These are phyloP conservation scores for Fusarium fujikuroi DNA, from an alignment of 2,329 filamentous ascomycete species.

Conservation along the genomic window DNA sequence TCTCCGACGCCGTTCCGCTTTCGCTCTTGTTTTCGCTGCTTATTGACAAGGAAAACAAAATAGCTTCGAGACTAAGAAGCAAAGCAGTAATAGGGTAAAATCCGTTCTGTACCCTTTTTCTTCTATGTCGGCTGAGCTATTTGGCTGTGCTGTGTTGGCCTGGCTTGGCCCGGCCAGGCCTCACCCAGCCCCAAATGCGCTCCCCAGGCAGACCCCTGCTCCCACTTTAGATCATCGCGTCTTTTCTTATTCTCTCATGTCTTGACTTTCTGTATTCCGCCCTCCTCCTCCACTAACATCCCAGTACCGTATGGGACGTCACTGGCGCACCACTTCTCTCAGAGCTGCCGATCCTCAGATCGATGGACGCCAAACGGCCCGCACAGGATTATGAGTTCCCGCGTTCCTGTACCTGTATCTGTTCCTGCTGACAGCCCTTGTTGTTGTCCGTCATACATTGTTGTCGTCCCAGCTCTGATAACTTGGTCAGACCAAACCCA, in stretches of 20 bases:
- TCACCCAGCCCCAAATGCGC: conserved; percentile 19
- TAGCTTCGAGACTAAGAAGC: not conserved
- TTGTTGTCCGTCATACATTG: not conserved
- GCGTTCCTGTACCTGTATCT: conserved; percentile 20
- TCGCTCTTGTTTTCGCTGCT: conserved; percentile 5
- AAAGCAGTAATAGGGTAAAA: not conserved
- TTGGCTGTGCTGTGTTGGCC: conserved; percentile 6
- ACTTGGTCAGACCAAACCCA: not conserved
- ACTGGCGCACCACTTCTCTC: conserved; percentile 39
- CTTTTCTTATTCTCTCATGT: conserved; percentile 16
- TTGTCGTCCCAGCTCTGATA: not conserved
- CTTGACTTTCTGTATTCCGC: conserved; percentile 1
- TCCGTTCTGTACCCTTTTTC: not conserved
- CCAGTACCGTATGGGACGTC: conserved; percentile 40
- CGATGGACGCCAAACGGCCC: conserved; percentile 43
- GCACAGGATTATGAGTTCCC: conserved; percentile 30
- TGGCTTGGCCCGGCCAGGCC: conserved; percentile 6
- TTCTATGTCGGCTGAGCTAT: not conserved
- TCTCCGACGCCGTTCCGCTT: conserved; percentile 12
- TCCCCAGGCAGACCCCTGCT: conserved; percentile 22
- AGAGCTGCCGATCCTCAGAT: conserved; percentile 43
- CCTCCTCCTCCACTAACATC: conserved; percentile 38
- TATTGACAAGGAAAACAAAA: not conserved
- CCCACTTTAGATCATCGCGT: conserved; percentile 34
- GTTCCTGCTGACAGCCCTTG: conserved; percentile 27